phyloP scores from a whole-genome alignment of 2,329 filamentous ascomycete species.

The Hansfordia pulvinata region DNA sequence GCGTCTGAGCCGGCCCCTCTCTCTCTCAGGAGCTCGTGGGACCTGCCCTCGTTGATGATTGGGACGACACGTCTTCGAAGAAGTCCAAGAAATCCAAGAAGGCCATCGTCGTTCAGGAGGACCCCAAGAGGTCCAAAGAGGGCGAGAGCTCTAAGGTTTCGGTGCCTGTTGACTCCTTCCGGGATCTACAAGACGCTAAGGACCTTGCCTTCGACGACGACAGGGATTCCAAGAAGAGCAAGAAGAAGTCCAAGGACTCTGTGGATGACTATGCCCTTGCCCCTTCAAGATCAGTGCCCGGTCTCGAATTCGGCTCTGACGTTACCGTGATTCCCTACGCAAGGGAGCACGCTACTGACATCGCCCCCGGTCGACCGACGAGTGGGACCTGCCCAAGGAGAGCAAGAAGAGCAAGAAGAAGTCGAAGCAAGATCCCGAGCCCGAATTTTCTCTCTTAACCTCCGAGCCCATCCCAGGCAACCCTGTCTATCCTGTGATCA shows the following conservation, averaged over 20 bases:
- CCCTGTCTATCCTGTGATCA: too few species aligned
- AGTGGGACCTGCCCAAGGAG: conserved; percentile 1
- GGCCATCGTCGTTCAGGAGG: conserved; percentile 12
- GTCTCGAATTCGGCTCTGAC: neutral
- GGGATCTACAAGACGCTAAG: conserved; percentile 4
- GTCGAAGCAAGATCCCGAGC: conserved; percentile 2
- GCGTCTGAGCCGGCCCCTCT: too few species aligned
- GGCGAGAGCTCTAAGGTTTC: conserved; percentile 6
- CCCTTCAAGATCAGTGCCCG: conserved; percentile 3
- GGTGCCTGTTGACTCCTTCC: conserved; percentile 5
- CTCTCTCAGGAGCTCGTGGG: too few species aligned
- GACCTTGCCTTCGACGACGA: neutral
- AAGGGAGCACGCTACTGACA: neutral
- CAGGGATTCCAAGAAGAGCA: conserved; percentile 2
- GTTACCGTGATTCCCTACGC: neutral
- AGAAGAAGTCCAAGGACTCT: conserved; percentile 3
- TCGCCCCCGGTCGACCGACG: conserved; percentile 2
- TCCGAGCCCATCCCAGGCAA: too few species aligned
- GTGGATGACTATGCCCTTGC: conserved; percentile 1
- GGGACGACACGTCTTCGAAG: conserved; percentile 11
- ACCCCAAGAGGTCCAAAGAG: conserved; percentile 5
- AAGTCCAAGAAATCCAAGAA: conserved; percentile 9
- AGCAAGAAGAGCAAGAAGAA: conserved; percentile 4
- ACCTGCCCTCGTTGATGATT: conserved; percentile 6
- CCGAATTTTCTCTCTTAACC: too few species aligned